These are phyloP conservation scores for Candida stauntonica DNA, from an alignment of 805 yeast species.

Conservation along the genomic window DNA sequence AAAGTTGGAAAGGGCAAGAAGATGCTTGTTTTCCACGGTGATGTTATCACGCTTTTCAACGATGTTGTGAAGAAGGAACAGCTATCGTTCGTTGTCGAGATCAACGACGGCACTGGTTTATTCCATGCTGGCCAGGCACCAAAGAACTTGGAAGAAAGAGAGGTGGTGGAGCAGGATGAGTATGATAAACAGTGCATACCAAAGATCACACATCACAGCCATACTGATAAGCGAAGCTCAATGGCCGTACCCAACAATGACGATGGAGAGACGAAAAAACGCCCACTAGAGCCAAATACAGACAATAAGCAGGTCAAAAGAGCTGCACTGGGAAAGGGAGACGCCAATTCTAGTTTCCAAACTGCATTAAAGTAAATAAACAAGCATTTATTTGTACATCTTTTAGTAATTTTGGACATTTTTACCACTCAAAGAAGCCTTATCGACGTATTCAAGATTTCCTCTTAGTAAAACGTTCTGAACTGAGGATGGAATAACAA, in stretches of 20 bases:
- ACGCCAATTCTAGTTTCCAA: conserved; percentile 25
- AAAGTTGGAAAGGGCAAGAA: conserved; percentile 61
- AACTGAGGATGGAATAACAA: not conserved
- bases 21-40: conserved; percentile 58
- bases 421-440: not conserved
- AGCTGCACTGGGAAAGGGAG: conserved; percentile 27
- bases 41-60: conserved; percentile 58
- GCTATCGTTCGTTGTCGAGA: conserved; percentile 48
- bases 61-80: conserved; percentile 51
- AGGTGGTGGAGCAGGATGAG: conserved; percentile 13
- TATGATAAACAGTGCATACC: conserved; percentile 13
- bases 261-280: conserved; percentile 5
- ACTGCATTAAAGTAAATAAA: conserved; percentile 15
- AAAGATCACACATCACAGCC: not conserved
- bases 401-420: not conserved
- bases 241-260: too few relatives aligned
- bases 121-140: conserved; percentile 43
- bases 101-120: conserved; percentile 61
- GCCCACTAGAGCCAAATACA: conserved; percentile 1
- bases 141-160: not conserved
- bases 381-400: not conserved
- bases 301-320: conserved; percentile 24
- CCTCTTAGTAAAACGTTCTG: not conserved
- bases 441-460: not conserved
- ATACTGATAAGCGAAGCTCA: not conserved